A percentile compares a stretch with the other conserved stretches of the same genome.
phyloP scores from a whole-genome alignment of 495 filamentous ascomycete species.

The Aspergillus wentii region DNA sequence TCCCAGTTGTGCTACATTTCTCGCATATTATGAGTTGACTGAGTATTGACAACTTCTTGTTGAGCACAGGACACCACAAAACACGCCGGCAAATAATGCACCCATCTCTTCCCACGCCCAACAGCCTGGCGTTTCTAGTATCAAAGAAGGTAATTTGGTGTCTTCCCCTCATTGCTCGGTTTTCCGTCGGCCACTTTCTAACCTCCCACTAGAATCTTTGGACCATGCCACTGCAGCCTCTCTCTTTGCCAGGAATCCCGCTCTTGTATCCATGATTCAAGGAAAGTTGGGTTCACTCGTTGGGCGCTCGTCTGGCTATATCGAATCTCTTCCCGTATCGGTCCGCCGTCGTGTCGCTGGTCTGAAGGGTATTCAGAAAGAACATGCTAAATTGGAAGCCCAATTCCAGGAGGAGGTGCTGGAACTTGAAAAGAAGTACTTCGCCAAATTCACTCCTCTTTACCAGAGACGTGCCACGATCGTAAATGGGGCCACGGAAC shows the following conservation, averaged over 20 bases:
- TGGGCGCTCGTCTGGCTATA: slow-evolving; percentile 93
- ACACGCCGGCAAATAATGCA: slow-evolving; percentile 89
- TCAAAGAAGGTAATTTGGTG: slow-evolving; percentile 81
- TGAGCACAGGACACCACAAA: slow-evolving; percentile 77
- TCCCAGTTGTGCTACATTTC: slow-evolving; percentile 1
- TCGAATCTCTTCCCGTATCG: slow-evolving; percentile 83
- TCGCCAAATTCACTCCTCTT: slow-evolving; percentile 94
- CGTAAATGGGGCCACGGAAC: slow-evolving; percentile 83
- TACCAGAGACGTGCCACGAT: slow-evolving; percentile 94
- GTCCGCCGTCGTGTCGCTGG: slow-evolving; percentile 93
- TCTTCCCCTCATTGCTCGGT: too few relatives aligned
- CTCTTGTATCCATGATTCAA: slow-evolving; percentile 93
- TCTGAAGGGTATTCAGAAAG: slow-evolving; percentile 96
- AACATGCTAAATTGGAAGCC: slow-evolving; percentile 95
- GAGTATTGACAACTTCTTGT: slow-evolving; percentile 19
- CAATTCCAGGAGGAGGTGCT: slow-evolving; percentile 98
- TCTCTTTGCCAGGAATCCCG: slow-evolving; percentile 90
- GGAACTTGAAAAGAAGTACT: slow-evolving; percentile 98
- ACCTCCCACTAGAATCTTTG: slow-evolving; percentile 65
- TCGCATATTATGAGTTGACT: not conserved
- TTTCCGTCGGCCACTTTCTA: too few relatives aligned
- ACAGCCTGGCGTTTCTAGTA: slow-evolving; percentile 89
- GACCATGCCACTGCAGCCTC: slow-evolving; percentile 82
- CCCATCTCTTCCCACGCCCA: slow-evolving; percentile 97
- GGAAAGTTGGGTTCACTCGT: slow-evolving; percentile 90